phyloP scores from a whole-genome alignment of 441 rosid species.

The Populus trichocarpa region DNA sequence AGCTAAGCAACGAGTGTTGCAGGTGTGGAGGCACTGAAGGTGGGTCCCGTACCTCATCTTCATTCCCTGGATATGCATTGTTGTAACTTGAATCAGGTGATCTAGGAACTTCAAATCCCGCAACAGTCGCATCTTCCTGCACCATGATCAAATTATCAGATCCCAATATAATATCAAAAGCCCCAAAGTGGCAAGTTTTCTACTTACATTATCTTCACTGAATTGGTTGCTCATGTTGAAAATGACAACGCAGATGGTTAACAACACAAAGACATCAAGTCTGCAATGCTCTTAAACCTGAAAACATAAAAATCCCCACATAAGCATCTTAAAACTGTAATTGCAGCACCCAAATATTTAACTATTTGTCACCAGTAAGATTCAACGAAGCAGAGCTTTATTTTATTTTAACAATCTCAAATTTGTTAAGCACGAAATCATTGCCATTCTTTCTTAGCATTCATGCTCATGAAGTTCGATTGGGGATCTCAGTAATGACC shows the following conservation, averaged over 20 bases:
- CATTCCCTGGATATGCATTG: slow-evolving; percentile 51
- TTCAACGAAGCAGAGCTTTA: neutral
- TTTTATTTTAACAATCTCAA: neutral
- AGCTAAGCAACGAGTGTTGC: slow-evolving; percentile 56
- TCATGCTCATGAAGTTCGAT: neutral
- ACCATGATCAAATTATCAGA: slow-evolving; percentile 8
- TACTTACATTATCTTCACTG: slow-evolving; percentile 53
- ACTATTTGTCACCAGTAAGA: neutral
- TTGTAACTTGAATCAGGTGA: slow-evolving; percentile 95
- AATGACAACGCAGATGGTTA: slow-evolving; percentile 20
- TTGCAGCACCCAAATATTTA: neutral
- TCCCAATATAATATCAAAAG: slow-evolving; percentile 4
- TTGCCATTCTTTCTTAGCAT: neutral
- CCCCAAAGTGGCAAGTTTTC: slow-evolving; percentile 6
- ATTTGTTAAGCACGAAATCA: neutral
- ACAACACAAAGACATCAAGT: slow-evolving; percentile 30
- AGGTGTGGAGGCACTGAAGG: slow-evolving; percentile 81
- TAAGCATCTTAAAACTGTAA: slow-evolving; percentile 13
- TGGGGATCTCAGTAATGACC: neutral
- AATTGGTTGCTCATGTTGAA: slow-evolving; percentile 62
- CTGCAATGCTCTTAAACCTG: slow-evolving; percentile 26
- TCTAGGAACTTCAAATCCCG: slow-evolving; percentile 79
- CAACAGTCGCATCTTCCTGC: slow-evolving; percentile 78
- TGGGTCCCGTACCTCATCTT: slow-evolving; percentile 85
- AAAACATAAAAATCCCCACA: slow-evolving; percentile 13